Conservation (phyloP, 164 flowering plant genomes). For the Chimonanthus praecox region DNA sequence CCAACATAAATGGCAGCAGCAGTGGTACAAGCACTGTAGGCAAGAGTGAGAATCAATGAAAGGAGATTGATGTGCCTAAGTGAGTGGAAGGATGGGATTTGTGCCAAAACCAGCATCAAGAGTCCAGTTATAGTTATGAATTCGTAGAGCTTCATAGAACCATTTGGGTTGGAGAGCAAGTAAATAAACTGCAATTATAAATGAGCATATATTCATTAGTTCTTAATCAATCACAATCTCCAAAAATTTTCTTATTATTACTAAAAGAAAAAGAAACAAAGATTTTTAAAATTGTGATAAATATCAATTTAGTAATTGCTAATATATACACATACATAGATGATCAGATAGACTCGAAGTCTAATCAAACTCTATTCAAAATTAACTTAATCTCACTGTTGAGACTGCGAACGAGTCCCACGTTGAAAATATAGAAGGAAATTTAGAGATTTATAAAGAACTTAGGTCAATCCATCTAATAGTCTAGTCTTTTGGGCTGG, state of each 20-base stretch:
- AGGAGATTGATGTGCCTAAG: slow-evolving; percentile 79
- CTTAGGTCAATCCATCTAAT: too few species aligned
- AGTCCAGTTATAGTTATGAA: slow-evolving; percentile 78
- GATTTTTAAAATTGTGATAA: too few species aligned
- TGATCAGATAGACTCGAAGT: too few species aligned
- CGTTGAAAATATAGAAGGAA: too few species aligned
- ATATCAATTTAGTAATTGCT: too few species aligned
- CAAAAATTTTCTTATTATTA: not conserved
- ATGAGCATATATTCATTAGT: not conserved
- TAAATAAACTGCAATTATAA: slow-evolving; percentile 58
- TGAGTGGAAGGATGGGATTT: slow-evolving; percentile 93
- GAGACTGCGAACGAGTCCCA: too few species aligned
- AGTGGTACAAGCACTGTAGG: slow-evolving; percentile 72
- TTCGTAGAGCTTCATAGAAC: slow-evolving; percentile 63
- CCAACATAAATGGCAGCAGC: slow-evolving; percentile 50
- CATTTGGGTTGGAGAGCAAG: slow-evolving; percentile 49
- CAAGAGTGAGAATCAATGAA: slow-evolving; percentile 62
- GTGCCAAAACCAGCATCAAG: slow-evolving; percentile 73
- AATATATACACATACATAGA: too few species aligned
- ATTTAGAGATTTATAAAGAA: too few species aligned
- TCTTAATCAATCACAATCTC: not conserved
- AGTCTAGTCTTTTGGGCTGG: too few species aligned
- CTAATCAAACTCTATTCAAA: too few species aligned
- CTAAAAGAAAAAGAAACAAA: too few species aligned
- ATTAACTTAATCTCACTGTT: too few species aligned